phyloP scores from a whole-genome alignment of 2,329 filamentous ascomycete genomes.

The Claviceps pazoutovae region DNA sequence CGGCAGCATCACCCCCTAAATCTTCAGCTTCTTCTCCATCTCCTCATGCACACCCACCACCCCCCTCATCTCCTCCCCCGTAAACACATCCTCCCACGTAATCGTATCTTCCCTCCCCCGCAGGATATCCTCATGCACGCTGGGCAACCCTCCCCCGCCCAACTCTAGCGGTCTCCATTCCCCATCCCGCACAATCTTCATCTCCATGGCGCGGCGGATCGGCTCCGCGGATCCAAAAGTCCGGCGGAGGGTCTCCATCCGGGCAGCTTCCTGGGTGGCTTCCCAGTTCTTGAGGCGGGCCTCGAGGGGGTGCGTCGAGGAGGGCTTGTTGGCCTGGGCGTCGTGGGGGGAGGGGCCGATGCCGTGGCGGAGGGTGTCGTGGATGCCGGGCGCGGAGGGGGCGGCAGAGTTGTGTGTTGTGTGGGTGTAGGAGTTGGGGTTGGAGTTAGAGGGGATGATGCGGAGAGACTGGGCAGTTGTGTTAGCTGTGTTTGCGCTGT shows the following conservation, averaged over 20 bases:
- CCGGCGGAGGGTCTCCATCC: conserved; percentile 77
- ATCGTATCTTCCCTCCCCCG: conserved; percentile 63
- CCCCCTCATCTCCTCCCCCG: conserved; percentile 59
- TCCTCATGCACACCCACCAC: conserved; percentile 71
- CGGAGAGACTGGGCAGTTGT: conserved; percentile 57
- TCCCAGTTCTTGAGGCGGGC: conserved; percentile 82
- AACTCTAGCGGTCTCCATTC: conserved; percentile 67
- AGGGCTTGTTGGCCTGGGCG: conserved; percentile 31
- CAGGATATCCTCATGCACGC: conserved; percentile 82
- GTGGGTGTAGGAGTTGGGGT: conserved; percentile 54
- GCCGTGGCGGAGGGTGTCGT: conserved; percentile 83
- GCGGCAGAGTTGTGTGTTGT: conserved; percentile 50
- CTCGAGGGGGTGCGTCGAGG: conserved; percentile 73
- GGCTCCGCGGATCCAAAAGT: conserved; percentile 90
- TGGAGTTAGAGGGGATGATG: conserved; percentile 59
- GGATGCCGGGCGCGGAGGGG: conserved; percentile 82
- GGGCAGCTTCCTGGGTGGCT: conserved; percentile 70
- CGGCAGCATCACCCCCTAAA: conserved; percentile 23
- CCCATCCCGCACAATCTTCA: conserved; percentile 70
- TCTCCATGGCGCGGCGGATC: conserved; percentile 84
- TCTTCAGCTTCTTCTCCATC: conserved; percentile 85
- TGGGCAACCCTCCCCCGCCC: conserved; percentile 36
- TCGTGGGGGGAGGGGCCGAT: conserved; percentile 49
- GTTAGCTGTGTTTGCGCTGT: too few relatives aligned
- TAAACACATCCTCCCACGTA: conserved; percentile 89